These are phyloP conservation scores for Clonostachys solani DNA, from an alignment of 2,329 filamentous ascomycete species.

Conservation along the genomic window DNA sequence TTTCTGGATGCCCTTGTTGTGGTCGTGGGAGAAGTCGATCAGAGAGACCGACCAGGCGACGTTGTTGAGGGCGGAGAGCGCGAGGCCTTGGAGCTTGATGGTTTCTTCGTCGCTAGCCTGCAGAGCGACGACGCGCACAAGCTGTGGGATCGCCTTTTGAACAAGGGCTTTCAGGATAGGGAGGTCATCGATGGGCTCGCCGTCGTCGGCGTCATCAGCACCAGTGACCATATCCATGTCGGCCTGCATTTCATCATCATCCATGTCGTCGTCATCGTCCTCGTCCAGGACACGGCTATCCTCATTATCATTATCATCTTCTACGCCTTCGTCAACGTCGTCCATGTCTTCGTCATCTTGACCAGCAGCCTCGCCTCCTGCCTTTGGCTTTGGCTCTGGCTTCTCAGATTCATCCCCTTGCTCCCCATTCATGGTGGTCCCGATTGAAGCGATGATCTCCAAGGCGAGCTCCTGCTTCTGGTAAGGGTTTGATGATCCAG, in stretches of 20 bases:
- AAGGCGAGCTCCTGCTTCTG: slow-evolving; percentile 51
- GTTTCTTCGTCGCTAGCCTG: slow-evolving; percentile 32
- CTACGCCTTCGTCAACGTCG: slow-evolving; percentile 24
- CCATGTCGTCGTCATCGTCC: slow-evolving; percentile 44
- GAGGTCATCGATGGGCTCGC: slow-evolving; percentile 39
- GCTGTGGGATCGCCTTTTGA: slow-evolving; percentile 28
- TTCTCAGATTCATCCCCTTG: slow-evolving; percentile 25
- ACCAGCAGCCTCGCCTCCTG: slow-evolving; percentile 20
- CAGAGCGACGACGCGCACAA: slow-evolving; percentile 41
- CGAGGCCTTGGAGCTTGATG: slow-evolving; percentile 42
- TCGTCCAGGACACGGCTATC: slow-evolving; percentile 27
- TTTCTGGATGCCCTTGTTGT: slow-evolving; percentile 44
- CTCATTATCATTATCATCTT: slow-evolving; percentile 26
- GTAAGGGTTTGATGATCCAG: slow-evolving; percentile 30
- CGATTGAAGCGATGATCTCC: slow-evolving; percentile 61
- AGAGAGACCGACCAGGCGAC: slow-evolving; percentile 63
- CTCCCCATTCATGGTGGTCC: slow-evolving; percentile 51
- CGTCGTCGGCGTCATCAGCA: slow-evolving; percentile 31
- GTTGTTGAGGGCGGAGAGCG: slow-evolving; percentile 61
- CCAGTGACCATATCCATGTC: slow-evolving; percentile 64
- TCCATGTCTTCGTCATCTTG: slow-evolving; percentile 32
- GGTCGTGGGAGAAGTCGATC: slow-evolving; percentile 52
- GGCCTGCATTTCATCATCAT: slow-evolving; percentile 51
- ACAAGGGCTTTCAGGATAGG: slow-evolving; percentile 44
- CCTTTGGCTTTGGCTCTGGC: slow-evolving; percentile 2